phyloP scores from a whole-genome alignment of 768 basidiomycete genomes.

The Russula earlei region DNA sequence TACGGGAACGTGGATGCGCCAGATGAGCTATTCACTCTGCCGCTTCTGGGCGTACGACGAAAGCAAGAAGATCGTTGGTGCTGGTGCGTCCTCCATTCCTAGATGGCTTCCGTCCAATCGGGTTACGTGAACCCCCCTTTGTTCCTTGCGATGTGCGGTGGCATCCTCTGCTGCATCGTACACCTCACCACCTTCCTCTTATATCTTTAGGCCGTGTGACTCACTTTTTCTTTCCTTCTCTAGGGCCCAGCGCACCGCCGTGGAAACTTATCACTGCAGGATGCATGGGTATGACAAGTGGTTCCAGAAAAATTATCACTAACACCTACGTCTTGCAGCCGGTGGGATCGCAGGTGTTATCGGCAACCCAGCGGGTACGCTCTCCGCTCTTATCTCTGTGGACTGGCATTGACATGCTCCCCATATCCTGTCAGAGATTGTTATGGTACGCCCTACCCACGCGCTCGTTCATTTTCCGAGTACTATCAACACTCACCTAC shows the following conservation, averaged over 20 bases:
- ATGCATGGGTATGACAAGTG: slow-evolving; percentile 54
- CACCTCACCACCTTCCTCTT: neutral
- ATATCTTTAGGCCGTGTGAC: neutral
- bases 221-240: neutral
- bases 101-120: no score
- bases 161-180: neutral
- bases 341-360: slow-evolving; percentile 79
- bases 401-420: neutral
- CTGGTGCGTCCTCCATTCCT: slow-evolving; percentile 29
- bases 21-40: slow-evolving; percentile 89
- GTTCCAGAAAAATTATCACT: neutral
- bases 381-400: neutral
- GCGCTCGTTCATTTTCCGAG: neutral
- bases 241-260: slow-evolving; percentile 56
- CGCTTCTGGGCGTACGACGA: slow-evolving; percentile 93
- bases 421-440: slow-evolving; percentile 44
- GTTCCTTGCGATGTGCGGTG: neutral
- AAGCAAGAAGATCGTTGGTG: slow-evolving; percentile 75
- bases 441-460: slow-evolving; percentile 39
- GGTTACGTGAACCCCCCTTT: neutral
- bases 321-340: slow-evolving; percentile 34
- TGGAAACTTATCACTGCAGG: slow-evolving; percentile 79
- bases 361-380: slow-evolving; percentile 77
- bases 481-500: slow-evolving; percentile 15
- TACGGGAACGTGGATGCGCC: slow-evolving; percentile 79